A percentile compares a stretch with the other conserved stretches of the same genome.
Evolutionary conservation across 768 basidiomycete species (phyloP).

Genomic region (Termitomyces sp.): DNA sequence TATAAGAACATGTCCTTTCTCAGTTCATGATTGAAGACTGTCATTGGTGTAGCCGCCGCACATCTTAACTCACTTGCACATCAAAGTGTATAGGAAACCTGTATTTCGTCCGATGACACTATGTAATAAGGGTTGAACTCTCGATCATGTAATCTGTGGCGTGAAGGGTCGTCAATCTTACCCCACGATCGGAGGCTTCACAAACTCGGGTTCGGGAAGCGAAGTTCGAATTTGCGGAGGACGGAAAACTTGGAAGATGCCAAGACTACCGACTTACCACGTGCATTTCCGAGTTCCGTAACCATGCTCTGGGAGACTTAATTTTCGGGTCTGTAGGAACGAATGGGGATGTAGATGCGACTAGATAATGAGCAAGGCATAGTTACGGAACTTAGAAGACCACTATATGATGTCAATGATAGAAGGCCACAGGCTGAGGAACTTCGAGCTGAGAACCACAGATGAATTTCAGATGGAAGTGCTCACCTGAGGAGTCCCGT

Average conservation of each 20-base stretch:
- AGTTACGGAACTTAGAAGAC: background rate
- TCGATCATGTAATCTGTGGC: constrained; percentile 3
- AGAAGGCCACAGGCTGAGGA: constrained; percentile 37
- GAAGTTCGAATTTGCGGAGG: background rate
- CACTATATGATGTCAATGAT: constrained; percentile 37
- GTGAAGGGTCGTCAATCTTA: background rate
- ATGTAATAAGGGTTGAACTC: background rate
- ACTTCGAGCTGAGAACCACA: background rate
- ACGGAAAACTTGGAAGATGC: background rate
- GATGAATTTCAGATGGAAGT: background rate
- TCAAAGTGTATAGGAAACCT: background rate
- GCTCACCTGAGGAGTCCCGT: constrained; percentile 35
- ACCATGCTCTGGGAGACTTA: background rate
- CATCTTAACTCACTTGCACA: background rate
- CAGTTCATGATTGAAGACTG: background rate
- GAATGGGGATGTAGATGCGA: background rate
- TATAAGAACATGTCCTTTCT: background rate
- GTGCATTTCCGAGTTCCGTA: constrained; percentile 4
- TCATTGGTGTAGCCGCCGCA: background rate
- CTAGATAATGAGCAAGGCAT: constrained; percentile 1
- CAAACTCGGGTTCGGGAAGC: constrained; percentile 2
- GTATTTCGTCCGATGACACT: background rate
- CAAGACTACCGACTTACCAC: background rate
- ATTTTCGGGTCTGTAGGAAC: background rate
- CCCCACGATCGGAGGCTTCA: constrained; percentile 1